These are phyloP conservation scores for Xylaria sp. DNA, from an alignment of 2,329 filamentous ascomycete genomes.

Conservation along the genomic window DNA sequence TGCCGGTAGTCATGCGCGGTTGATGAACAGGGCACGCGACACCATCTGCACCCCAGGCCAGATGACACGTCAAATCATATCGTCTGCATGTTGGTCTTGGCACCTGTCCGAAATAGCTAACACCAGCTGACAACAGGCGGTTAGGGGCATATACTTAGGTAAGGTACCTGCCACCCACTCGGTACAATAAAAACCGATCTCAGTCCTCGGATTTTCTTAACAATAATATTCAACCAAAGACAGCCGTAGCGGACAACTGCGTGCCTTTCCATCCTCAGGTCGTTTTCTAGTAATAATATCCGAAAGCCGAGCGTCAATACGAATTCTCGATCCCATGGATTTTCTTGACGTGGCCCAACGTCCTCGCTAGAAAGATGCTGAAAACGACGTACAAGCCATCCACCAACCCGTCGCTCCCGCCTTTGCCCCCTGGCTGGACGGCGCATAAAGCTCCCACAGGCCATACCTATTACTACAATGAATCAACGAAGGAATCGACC, in stretches of 20 bases:
- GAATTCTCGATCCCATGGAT: not conserved
- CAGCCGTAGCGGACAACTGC: not conserved
- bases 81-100: not conserved
- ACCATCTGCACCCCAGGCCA: conserved; percentile 9
- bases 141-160: not conserved
- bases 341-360: not conserved
- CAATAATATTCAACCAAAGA: not conserved
- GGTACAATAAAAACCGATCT: not conserved
- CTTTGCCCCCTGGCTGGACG: conserved; percentile 86
- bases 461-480: conserved; percentile 89
- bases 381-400: conserved; percentile 79
- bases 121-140: conserved; percentile 1
- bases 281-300: not conserved
- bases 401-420: conserved; percentile 60
- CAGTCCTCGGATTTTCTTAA: not conserved
- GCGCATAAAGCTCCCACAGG: conserved; percentile 90
- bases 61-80: not conserved
- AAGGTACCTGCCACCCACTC: not conserved
- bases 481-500: conserved; percentile 83
- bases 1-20: not conserved
- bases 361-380: conserved; percentile 62
- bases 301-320: not conserved
- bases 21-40: conserved; percentile 25
- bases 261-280: not conserved
- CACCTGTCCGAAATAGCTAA: not conserved